Evolutionary conservation across 108 stramenopile genomes (phyloP), one percentile per base, ranked within the genome.

Genomic region (Cyclostephanos invisitatus): DNA sequence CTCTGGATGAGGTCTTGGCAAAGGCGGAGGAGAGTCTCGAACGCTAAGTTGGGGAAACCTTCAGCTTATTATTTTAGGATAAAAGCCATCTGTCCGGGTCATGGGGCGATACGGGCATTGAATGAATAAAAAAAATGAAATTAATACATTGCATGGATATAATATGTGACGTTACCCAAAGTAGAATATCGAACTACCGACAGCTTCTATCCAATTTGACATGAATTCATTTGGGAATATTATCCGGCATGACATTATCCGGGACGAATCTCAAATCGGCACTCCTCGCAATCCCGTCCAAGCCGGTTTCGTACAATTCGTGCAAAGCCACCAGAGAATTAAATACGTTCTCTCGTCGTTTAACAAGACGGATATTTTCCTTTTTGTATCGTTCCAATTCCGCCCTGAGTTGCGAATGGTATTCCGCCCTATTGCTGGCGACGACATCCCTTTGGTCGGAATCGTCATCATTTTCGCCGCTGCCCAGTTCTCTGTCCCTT

Each of bases 181-280:
- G 4, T 3, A 32, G 32, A 4, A 32, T n/a, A 32, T 32, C 2
- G 32, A 32, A 32, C 2, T 32, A 4, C 32, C 32, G 32, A 32
- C 4, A 32, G 32, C 2, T 32, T 32, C 32, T 3, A 4, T 4
- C 32, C 32, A 4, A 32, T 4, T 32, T 4, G 32, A 32, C 32
- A 2, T 32, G 2, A 4, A 32, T 32, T 32, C 4, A 32, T 4
- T 32, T 32, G 32, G 32, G 32, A 32, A 32, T 32, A 3, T 32
- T 32, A 32, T 32, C 77, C 48, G 62, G 42, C 77, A 78, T 71
- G 28, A 78, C 70, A 78, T 71, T 78, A 44, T 78, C 77, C 14
- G 77, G 77, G 10, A 70, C 78, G 56, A 62, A 49, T 47, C 56
- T 65, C 56, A 71, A 71, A 65, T 70, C 74, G 24, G 51, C 32